Evolutionary conservation across 352 stramenopile species (phyloP), one percentile per base, ranked within the genome.

Genomic region (Globisporangium recalcitrans): DNA sequence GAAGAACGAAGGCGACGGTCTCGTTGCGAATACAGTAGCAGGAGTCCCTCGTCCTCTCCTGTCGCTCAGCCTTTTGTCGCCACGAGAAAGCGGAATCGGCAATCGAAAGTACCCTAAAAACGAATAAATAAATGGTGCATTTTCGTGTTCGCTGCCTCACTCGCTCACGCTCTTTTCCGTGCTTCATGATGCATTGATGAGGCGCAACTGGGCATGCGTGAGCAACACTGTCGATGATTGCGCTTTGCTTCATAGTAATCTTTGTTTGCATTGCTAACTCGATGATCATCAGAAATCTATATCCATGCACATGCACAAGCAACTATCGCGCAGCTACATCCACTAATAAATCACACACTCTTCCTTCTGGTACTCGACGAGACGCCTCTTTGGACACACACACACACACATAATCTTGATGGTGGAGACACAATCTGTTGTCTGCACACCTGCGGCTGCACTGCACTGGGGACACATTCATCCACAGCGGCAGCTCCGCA

Each of bases 241-340:
- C 26, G 8, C 3, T 16, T 52, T 13, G 26, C 16, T 54, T 16
- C 38, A 21, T 46, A 21, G 21, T 46, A 46, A 36, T 36, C 29
- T 22, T 22, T 24, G 26, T 54, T 34, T 46, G 38, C 16, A 14
- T 46, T 46, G 21, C 21, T 46, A 46, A 46, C 21, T 46, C 21
- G 38, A 24, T 36, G 26, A 10, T 36, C 26, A 55, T 26, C 49
- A 38, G 40, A 54, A 55, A 55, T 55, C 49, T 55, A 55, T 55
- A 26, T 19, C 48, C 48, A 55, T 55, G 27, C 49, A 55, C 7
- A 46, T 46, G 38, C 36, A 44, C 8, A 38, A 16, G 32, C 13
- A 42, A 22, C 38, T 46, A 46, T 7, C n/a, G n/a, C n/a, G 36
- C 10, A 44, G 36, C 16, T 46, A 46, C 16, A 4, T 38, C 21